Evolutionary conservation across 1,284 basidiomycete genomes (phyloP), one percentile per base, ranked within the genome.

Genomic region (Somion occarium): DNA sequence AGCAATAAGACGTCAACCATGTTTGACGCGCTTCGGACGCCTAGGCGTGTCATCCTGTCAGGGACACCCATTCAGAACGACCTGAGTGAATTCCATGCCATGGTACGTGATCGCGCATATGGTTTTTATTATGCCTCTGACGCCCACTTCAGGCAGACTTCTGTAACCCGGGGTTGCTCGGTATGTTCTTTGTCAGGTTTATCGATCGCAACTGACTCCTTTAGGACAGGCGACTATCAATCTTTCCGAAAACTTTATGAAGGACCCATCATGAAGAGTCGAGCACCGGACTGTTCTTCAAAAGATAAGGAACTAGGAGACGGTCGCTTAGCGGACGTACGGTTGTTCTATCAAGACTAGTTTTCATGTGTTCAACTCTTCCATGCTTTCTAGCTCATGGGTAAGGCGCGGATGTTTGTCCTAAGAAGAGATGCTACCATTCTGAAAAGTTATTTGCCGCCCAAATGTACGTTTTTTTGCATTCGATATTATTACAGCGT

Each of bases 31-130:
- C 73, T 99, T 37, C 74, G 73, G 49, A 93, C 91, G 1, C 77
- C 77, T 3, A 75, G 91, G 22, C 75, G 92, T 41, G 79, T 94
- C 53, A 96, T 99, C 48, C 74, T 99, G 2, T 96, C 95, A 0
- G 97, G 97, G 18, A 99, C 97, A 1, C 97, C 97, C 0, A 93
- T 99, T 43, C 93, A 99, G 69, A 99, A 99, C 67, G 93, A 98
- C 65, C 73, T 99, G 18, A 78, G 88, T 52, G 97, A 99, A 67
- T 97, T 97, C 64, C 95, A 95, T 69, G 82, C 94, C 3, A 98
- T 98, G 94, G 92, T 92, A 52, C 1, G 34, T 48, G 9, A 15
- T 22, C 22, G n/a, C 22, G n/a, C 26, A 19, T 45, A 41, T 26
- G 30, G 23, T 13, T 18, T 9, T 53, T 48, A 38, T 1, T 25